These are phyloP conservation scores for Meyerozyma guilliermondii DNA, from an alignment of 1,139 yeast genomes.

Conservation along the genomic window DNA sequence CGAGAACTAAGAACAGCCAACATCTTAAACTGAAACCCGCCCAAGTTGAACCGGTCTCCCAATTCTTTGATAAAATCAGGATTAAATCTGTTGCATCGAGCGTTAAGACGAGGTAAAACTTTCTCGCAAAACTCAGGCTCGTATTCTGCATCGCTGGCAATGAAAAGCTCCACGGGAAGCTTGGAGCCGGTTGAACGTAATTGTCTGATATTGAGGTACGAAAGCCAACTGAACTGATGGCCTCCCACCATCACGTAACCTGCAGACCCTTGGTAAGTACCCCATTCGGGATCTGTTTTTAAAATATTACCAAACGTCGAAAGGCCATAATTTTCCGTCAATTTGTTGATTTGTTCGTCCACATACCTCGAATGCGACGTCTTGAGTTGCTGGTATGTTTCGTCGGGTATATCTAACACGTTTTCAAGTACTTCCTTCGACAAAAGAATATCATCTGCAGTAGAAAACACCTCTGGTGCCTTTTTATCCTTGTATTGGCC, in stretches of 20 bases:
- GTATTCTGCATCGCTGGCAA: constrained; percentile 47
- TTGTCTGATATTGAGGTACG: constrained; percentile 40
- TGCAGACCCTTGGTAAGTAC: constrained; percentile 25
- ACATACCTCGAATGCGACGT: constrained; percentile 30
- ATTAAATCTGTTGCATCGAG: constrained; percentile 49
- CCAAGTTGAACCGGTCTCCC: constrained; percentile 28
- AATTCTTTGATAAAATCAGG: constrained; percentile 21
- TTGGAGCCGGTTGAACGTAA: constrained; percentile 35
- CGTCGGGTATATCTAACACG: constrained; percentile 33
- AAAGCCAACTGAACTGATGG: constrained; percentile 40
- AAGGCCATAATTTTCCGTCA: constrained; percentile 25
- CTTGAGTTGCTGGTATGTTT: constrained; percentile 25
- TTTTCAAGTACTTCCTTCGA: constrained; percentile 35
- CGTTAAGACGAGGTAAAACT: constrained; percentile 46
- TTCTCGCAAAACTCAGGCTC: constrained; percentile 50
- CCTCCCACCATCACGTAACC: constrained; percentile 46
- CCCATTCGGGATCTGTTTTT: constrained; percentile 33
- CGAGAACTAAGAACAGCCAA: constrained; percentile 55
- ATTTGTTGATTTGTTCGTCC: constrained; percentile 23
- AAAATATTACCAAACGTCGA: constrained; percentile 37
- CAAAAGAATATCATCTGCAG: constrained; percentile 24
- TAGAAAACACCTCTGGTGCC: constrained; percentile 28
- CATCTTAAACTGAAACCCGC: constrained; percentile 61
- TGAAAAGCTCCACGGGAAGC: constrained; percentile 43
- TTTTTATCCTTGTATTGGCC: constrained; percentile 26